Percentiles rank a stretch among this genome's conserved stretches.
Conservation (phyloP, 202 grass and related monocot species). For the Bolboschoenoplectus hybrid region DNA sequence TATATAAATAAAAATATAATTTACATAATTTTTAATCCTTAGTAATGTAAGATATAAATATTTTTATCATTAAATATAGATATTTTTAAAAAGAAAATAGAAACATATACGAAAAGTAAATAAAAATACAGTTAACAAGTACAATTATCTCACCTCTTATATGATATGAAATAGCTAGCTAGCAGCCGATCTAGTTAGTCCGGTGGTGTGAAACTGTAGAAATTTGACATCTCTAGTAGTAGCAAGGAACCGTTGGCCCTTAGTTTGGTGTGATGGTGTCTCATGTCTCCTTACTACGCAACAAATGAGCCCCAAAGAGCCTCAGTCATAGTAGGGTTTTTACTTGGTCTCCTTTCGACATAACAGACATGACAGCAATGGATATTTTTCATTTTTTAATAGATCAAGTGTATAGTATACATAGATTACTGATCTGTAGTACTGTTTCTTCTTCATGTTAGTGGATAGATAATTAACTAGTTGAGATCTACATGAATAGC, state of each 20-base stretch:
- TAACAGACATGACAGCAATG: conserved; percentile 37
- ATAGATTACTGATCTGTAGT: background rate
- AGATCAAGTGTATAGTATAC: background rate
- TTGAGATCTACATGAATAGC: background rate
- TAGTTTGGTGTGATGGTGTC: background rate
- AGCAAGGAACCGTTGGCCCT: background rate
- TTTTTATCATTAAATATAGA: too few relatives aligned
- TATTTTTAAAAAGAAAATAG: too few relatives aligned
- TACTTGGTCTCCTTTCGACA: conserved; percentile 26
- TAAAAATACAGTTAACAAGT: too few relatives aligned
- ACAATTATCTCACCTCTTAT: too few relatives aligned
- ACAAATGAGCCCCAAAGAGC: conserved; percentile 30
- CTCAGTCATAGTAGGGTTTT: conserved; percentile 30
- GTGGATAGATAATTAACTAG: background rate
- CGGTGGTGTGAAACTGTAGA: conserved; percentile 24
- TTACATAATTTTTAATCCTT: too few relatives aligned
- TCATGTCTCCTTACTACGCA: conserved; percentile 30
- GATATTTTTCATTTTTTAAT: background rate
- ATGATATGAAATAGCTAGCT: background rate
- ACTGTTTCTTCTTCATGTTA: background rate
- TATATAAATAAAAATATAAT: too few relatives aligned
- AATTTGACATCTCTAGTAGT: background rate
- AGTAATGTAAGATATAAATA: too few relatives aligned
- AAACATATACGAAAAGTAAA: too few relatives aligned
- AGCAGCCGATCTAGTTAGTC: background rate